Percentiles rank a stretch among this genome's conserved stretches.
These are phyloP conservation scores for Solanum pennellii DNA, from an alignment of 257 asterid species.

Conservation along the genomic window DNA sequence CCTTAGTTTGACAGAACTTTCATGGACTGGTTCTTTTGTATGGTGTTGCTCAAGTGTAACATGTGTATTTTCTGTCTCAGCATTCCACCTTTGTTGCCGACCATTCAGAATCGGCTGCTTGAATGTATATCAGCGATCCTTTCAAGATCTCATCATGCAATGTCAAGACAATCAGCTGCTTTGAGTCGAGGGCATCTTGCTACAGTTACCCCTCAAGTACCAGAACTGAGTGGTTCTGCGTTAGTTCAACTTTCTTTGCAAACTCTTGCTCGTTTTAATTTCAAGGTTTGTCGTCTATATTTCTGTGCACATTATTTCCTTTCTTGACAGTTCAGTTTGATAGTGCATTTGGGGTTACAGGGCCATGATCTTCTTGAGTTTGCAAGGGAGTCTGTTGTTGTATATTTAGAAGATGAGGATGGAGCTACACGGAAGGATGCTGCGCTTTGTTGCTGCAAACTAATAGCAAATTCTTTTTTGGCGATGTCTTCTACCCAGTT, in stretches of 20 bases:
- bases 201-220: slow-evolving; percentile 50
- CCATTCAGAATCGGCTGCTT: slow-evolving; percentile 77
- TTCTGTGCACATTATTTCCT: background rate
- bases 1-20: background rate
- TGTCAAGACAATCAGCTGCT: slow-evolving; percentile 50
- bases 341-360: slow-evolving; percentile 25
- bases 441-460: slow-evolving; percentile 93
- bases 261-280: slow-evolving; percentile 82
- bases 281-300: slow-evolving; percentile 44
- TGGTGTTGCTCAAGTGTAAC: slow-evolving; percentile 8
- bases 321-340: background rate
- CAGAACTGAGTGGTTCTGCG: slow-evolving; percentile 80
- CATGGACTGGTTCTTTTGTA: background rate
- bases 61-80: slow-evolving; percentile 30
- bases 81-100: slow-evolving; percentile 85
- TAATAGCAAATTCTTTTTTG: slow-evolving; percentile 75
- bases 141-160: slow-evolving; percentile 62
- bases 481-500: slow-evolving; percentile 50
- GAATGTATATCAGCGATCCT: slow-evolving; percentile 87
- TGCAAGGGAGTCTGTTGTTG: slow-evolving; percentile 87
- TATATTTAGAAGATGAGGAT: slow-evolving; percentile 87
- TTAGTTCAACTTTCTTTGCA: slow-evolving; percentile 91
- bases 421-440: slow-evolving; percentile 96
- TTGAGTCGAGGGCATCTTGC: slow-evolving; percentile 48
- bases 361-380: slow-evolving; percentile 97